Percentiles rank a stretch among this genome's conserved stretches.
phyloP scores from a whole-genome alignment of 345 rosid species.

The Isatis tinctoria region DNA sequence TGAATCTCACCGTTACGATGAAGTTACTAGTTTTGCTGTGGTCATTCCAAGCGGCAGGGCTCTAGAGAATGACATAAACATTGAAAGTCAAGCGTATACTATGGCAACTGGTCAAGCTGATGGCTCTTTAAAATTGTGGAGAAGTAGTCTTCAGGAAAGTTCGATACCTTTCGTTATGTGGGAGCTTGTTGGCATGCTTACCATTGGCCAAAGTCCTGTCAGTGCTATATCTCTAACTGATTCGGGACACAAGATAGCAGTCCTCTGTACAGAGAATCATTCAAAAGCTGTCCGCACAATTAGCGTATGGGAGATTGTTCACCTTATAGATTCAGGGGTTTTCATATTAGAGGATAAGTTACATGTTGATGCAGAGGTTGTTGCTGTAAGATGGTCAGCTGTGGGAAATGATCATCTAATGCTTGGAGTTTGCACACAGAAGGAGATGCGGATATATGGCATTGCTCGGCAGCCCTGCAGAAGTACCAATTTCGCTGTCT shows the following conservation, averaged over 20 bases:
- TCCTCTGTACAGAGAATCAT: conserved; percentile 38
- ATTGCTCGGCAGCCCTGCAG: conserved; percentile 44
- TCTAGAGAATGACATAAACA: conserved; percentile 22
- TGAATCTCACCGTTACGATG: conserved; percentile 47
- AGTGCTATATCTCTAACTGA: conserved; percentile 50
- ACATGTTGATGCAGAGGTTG: conserved; percentile 42
- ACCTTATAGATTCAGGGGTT: conserved; percentile 52
- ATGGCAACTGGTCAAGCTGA: conserved; percentile 80
- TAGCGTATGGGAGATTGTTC: conserved; percentile 59
- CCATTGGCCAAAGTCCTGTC: conserved; percentile 54
- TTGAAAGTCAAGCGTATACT: conserved; percentile 49
- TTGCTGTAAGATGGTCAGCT: conserved; percentile 66
- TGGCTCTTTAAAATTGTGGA: conserved; percentile 86
- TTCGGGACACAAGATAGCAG: conserved; percentile 72
- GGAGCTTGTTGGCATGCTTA: conserved; percentile 77
- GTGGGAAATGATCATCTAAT: conserved; percentile 60
- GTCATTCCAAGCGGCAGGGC: conserved; percentile 40
- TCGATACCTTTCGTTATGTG: conserved; percentile 39
- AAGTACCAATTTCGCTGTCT: conserved; percentile 35
- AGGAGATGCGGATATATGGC: conserved; percentile 62
- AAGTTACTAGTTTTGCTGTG: conserved; percentile 68
- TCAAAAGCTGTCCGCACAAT: conserved; percentile 34
- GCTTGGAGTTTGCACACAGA: conserved; percentile 69
- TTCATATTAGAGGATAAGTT: conserved; percentile 63
- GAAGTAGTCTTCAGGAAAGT: conserved; percentile 40